Evolutionary conservation across 2,329 filamentous ascomycete genomes (phyloP), one percentile per base, ranked within the genome.

Genomic region (Sporothrix humicola): DNA sequence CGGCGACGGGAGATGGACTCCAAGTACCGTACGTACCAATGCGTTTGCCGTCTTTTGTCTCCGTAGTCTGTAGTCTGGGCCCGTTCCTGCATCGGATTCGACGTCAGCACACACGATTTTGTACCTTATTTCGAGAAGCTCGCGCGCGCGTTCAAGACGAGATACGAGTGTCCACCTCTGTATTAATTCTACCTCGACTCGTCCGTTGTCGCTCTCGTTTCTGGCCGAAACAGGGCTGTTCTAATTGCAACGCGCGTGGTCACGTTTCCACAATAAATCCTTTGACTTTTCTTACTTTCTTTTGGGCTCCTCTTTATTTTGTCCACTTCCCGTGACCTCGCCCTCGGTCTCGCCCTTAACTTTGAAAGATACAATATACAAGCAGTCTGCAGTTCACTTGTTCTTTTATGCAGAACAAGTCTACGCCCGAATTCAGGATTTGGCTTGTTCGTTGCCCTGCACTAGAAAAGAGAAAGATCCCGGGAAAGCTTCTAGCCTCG

Each of bases 401-500:
- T 5, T 37, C 31, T 37, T 31, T 31, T 37, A 37, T 7, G 31
- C 31, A 5, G 31, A 7, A 37, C 4, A 37, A 37, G 31, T 37
- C 31, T 37, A 5, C 31, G 31, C 31, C 31, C 4, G 31, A 7
- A 37, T 37, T 37, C 31, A 7, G 31, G 31, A 37, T 37, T 37
- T 37, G 31, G 31, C 31, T 37, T 37, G 31, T 7, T 7, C 31
- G 31, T 37, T 37, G 31, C 31, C 31, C 31, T 20, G 31, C 13
- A 48, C 61, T 68, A 50, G 46, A 68, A 68, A 37, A 42, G 48
- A 26, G 26, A 17, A 17, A 20, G 23, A 44, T 54, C 48, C 66
- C 66, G 66, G 66, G 66, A 69, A 69, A 42, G 66, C 66, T 69
- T 69, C 66, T 69, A 69, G 66, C 66, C 17, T 69, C 46, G 42